These are phyloP conservation scores for Ambrosiella xylebori DNA, from an alignment of 2,329 filamentous ascomycete genomes.

Conservation along the genomic window DNA sequence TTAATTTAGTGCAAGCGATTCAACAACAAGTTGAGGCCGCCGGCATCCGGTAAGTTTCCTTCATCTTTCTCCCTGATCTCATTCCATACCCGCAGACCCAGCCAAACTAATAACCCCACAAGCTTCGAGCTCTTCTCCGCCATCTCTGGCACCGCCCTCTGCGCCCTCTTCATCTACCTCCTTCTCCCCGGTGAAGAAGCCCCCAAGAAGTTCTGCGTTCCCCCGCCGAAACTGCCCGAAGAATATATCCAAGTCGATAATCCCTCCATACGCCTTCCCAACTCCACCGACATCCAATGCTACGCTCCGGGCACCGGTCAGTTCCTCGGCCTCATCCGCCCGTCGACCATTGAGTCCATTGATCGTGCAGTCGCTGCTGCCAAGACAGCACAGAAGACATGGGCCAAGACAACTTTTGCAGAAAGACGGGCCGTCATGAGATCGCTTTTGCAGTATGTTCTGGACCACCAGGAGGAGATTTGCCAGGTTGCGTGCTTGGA, in stretches of 20 bases:
- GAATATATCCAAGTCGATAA: conserved; percentile 39
- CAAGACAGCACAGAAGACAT: conserved; percentile 54
- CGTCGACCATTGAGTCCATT: conserved; percentile 58
- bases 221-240: conserved; percentile 42
- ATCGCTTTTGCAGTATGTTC: conserved; percentile 63
- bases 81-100: neutral
- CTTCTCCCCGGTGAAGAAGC: conserved; percentile 20
- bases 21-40: conserved; percentile 6
- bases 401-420: conserved; percentile 61
- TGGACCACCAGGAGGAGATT: conserved; percentile 80
- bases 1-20: conserved; percentile 2
- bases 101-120: neutral
- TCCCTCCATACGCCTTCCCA: conserved; percentile 46
- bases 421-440: conserved; percentile 64
- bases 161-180: conserved; percentile 19
- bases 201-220: conserved; percentile 41
- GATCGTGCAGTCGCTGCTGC: conserved; percentile 63
- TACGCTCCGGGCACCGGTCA: conserved; percentile 82
- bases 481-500: conserved; percentile 75
- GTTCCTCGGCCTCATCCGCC: conserved; percentile 62
- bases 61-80: neutral
- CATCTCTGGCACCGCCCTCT: conserved; percentile 18
- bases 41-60: conserved; percentile 5
- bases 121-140: conserved; percentile 19
- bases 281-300: conserved; percentile 57